These are phyloP conservation scores for Pseudogymnoascus sp. DNA, from an alignment of 2,329 filamentous ascomycete genomes.

Conservation along the genomic window DNA sequence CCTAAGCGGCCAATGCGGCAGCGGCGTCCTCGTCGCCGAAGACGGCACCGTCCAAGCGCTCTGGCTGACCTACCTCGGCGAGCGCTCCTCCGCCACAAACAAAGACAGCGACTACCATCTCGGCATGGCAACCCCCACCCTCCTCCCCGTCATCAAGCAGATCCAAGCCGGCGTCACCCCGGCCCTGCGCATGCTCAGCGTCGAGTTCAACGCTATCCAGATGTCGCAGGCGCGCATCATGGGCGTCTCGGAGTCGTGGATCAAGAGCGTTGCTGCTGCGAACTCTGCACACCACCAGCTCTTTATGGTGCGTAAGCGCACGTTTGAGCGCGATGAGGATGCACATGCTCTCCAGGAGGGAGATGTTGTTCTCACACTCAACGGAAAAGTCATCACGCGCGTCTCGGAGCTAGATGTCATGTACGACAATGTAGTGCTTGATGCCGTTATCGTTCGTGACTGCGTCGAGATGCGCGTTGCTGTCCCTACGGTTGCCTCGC, in stretches of 20 bases:
- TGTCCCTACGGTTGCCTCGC: constrained; percentile 77
- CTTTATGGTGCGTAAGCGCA: constrained; percentile 95
- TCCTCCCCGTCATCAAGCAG: constrained; percentile 80
- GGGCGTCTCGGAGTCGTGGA: constrained; percentile 95
- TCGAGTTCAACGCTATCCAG: constrained; percentile 89
- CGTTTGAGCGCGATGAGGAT: constrained; percentile 55
- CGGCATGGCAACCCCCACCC: constrained; percentile 77
- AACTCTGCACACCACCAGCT: constrained; percentile 92
- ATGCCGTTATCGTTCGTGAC: constrained; percentile 79
- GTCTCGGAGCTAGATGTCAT: constrained; percentile 92
- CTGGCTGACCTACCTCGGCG: constrained; percentile 94
- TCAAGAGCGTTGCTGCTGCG: constrained; percentile 75
- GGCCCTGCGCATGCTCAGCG: constrained; percentile 79
- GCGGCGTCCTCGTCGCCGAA: constrained; percentile 80
- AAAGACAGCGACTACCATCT: constrained; percentile 96
- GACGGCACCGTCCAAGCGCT: constrained; percentile 90
- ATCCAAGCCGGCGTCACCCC: constrained; percentile 75
- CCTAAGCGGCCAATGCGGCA: constrained; percentile 83
- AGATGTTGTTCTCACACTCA: constrained; percentile 85
- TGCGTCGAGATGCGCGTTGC: constrained; percentile 69
- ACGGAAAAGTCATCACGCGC: constrained; percentile 84
- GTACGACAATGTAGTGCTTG: constrained; percentile 79
- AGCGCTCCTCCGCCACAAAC: constrained; percentile 67
- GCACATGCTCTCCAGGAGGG: constrained; percentile 70
- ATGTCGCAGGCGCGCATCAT: constrained; percentile 97